phyloP scores from a whole-genome alignment of 192 early-diverging fungal species.

The Backusella westeae region DNA sequence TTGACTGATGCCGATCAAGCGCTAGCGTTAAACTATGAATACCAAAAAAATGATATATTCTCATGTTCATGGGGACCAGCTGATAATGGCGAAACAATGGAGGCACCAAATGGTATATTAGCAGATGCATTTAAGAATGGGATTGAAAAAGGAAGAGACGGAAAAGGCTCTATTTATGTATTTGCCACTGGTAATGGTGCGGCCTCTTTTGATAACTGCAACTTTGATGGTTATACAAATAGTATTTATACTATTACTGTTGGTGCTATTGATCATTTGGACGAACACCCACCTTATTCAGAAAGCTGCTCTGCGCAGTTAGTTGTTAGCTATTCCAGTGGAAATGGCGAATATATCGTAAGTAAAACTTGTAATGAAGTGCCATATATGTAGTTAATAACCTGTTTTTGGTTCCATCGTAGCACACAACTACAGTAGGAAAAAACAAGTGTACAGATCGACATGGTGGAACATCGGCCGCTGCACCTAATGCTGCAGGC shows the following conservation, averaged over 20 bases:
- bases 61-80: slow-evolving; percentile 86
- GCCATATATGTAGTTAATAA: background rate
- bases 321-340: slow-evolving; percentile 84
- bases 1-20: slow-evolving; percentile 83
- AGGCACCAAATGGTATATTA: slow-evolving; percentile 69
- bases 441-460: slow-evolving; percentile 60
- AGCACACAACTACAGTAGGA: slow-evolving; percentile 77
- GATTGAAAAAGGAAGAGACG: slow-evolving; percentile 63
- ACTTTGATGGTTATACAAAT: slow-evolving; percentile 96
- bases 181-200: slow-evolving; percentile 96
- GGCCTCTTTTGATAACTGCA: slow-evolving; percentile 79
- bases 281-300: slow-evolving; percentile 80
- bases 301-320: slow-evolving; percentile 89
- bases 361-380: slow-evolving; percentile 21
- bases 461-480: slow-evolving; percentile 91
- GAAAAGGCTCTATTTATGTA: slow-evolving; percentile 85
- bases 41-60: slow-evolving; percentile 83
- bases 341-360: slow-evolving; percentile 73
- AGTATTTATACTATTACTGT: slow-evolving; percentile 94
- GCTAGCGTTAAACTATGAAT: slow-evolving; percentile 73
- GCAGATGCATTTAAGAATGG: slow-evolving; percentile 77
- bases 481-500: slow-evolving; percentile 87
- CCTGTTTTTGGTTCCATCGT: background rate
- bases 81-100: slow-evolving; percentile 77
- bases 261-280: slow-evolving; percentile 78